Evolutionary conservation across 768 basidiomycete species (phyloP).

Genomic region (Cyclocybe cylindracea): DNA sequence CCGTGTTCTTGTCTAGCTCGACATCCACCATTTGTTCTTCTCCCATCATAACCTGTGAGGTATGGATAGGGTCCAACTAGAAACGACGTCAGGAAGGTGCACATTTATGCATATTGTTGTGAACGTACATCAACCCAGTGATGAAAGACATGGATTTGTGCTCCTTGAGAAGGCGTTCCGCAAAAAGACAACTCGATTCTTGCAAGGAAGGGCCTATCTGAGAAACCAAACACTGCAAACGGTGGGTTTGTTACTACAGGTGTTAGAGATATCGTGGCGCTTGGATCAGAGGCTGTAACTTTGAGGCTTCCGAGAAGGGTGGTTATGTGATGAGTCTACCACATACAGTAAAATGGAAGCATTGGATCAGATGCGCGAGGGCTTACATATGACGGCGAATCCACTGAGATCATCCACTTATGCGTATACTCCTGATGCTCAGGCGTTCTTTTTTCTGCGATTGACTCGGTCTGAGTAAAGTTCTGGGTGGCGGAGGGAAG

Average conservation of each 20-base stretch:
- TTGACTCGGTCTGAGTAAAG: neutral
- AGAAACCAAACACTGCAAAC: conserved; percentile 44
- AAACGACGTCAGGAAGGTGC: neutral
- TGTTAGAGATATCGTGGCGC: conserved; percentile 12
- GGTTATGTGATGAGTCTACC: conserved; percentile 44
- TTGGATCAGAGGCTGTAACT: conserved; percentile 31
- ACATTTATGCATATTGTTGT: neutral
- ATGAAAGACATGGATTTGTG: conserved; percentile 39
- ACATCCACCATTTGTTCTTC: conserved; percentile 56
- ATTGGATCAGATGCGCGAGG: neutral
- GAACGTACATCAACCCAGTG: conserved; percentile 57
- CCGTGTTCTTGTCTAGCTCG: conserved; percentile 49
- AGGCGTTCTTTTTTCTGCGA: conserved; percentile 29
- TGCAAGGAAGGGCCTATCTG: conserved; percentile 46
- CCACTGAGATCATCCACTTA: conserved; percentile 58
- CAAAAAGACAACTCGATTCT: conserved; percentile 47
- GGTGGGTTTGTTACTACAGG: conserved; percentile 35
- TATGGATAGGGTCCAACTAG: conserved; percentile 44
- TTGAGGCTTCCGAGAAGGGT: conserved; percentile 40
- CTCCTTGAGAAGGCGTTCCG: conserved; percentile 22
- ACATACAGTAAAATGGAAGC: conserved; percentile 5
- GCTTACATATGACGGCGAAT: conserved; percentile 51
- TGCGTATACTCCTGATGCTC: conserved; percentile 35
- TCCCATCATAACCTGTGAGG: conserved; percentile 33
- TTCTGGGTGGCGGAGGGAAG: neutral